Evolutionary conservation across 257 asterid species (phyloP).

Genomic region (Thymus mandschuricus): DNA sequence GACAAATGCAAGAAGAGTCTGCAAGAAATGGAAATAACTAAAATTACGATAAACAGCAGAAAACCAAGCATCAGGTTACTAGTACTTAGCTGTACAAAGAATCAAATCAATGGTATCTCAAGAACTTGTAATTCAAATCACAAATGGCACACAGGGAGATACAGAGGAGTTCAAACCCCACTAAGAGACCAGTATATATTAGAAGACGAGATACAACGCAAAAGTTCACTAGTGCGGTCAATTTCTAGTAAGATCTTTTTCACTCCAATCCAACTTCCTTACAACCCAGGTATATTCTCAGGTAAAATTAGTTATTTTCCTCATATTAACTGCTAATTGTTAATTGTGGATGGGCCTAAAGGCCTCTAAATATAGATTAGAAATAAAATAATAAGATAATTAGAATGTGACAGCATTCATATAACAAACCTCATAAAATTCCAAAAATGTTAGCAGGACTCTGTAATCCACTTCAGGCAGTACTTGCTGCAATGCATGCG

Average conservation of each 20-base stretch:
- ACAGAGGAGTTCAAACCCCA: background rate
- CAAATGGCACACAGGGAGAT: background rate
- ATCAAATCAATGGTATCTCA: background rate
- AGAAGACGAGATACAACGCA: background rate
- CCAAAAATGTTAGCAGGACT: conserved; percentile 85
- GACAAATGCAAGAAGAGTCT: conserved; percentile 83
- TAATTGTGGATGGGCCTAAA: conserved; percentile 1
- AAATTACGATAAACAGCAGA: conserved; percentile 13
- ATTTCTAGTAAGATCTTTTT: background rate
- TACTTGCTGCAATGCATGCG: conserved; percentile 97
- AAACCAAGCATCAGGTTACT: conserved; percentile 9
- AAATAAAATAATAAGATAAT: background rate
- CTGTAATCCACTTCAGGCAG: conserved; percentile 92
- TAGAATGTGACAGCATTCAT: background rate
- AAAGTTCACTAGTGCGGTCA: background rate
- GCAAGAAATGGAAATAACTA: conserved; percentile 40
- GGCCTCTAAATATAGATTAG: background rate
- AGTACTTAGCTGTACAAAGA: conserved; percentile 17
- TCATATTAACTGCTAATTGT: background rate
- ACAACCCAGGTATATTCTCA: background rate
- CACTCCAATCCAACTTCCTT: background rate
- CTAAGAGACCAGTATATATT: background rate
- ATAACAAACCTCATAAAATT: conserved; percentile 78
- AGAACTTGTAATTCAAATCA: background rate
- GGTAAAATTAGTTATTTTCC: background rate